phyloP scores from a whole-genome alignment of 2,329 filamentous ascomycete species.

The Ascochyta lentis region DNA sequence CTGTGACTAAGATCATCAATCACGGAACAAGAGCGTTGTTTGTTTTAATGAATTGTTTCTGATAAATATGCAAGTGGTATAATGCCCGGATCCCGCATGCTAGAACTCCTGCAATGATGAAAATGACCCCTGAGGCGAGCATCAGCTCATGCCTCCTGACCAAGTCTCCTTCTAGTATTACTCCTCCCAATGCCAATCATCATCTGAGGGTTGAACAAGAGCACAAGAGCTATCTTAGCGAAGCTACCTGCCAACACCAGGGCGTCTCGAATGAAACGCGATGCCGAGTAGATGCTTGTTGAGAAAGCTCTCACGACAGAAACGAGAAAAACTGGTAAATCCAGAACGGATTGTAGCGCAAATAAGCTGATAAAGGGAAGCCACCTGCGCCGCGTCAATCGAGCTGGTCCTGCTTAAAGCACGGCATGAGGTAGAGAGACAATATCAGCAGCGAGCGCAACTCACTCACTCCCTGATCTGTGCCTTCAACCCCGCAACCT shows the following conservation, averaged over 20 bases:
- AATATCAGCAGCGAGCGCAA: constrained; percentile 1
- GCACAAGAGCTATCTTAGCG: neutral
- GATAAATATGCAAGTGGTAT: constrained; percentile 22
- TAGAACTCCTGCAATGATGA: constrained; percentile 20
- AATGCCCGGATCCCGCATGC: constrained; percentile 14
- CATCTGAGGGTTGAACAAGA: neutral
- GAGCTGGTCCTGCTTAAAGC: neutral
- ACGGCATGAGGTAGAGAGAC: neutral
- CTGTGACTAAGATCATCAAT: too few relatives aligned
- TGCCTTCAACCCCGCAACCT: constrained; percentile 71
- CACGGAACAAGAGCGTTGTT: neutral
- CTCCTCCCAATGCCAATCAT: neutral
- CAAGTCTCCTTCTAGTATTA: constrained; percentile 4
- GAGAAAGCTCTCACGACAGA: neutral
- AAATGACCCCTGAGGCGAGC: neutral
- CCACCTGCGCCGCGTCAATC: constrained; percentile 9
- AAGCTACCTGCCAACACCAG: neutral
- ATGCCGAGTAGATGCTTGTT: neutral
- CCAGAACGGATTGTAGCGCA: neutral
- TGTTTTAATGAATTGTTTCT: neutral
- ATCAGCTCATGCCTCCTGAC: neutral
- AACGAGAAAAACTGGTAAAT: neutral
- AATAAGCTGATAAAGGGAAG: neutral
- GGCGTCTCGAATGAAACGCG: neutral
- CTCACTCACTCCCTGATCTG: constrained; percentile 54